phyloP scores from a whole-genome alignment of 257 asterid genomes.

The Dorcoceras hygrometricum region DNA sequence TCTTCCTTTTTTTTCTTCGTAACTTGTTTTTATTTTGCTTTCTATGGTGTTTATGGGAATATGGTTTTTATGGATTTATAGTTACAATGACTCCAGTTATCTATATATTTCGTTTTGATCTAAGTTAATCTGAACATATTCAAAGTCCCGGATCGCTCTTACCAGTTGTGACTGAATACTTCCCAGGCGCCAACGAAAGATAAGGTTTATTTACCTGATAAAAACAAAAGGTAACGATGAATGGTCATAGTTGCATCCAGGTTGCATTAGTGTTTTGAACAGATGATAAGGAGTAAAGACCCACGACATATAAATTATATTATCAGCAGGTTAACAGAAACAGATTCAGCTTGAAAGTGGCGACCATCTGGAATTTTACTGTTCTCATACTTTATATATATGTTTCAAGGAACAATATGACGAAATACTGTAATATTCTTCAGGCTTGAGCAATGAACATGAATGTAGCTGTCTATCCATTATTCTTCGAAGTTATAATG shows the following conservation, averaged over 20 bases:
- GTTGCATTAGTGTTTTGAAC: conserved; percentile 2
- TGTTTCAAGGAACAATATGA: background rate
- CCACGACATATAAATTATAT: background rate
- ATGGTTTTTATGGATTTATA: too few relatives aligned
- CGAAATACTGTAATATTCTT: background rate
- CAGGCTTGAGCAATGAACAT: background rate
- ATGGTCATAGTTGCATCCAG: conserved; percentile 14
- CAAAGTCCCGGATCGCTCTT: too few relatives aligned
- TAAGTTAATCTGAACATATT: too few relatives aligned
- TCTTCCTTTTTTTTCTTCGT: too few relatives aligned
- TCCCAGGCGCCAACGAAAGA: conserved; percentile 95
- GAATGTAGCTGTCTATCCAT: background rate
- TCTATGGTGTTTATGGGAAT: too few relatives aligned
- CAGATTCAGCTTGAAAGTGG: background rate
- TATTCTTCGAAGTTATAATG: background rate
- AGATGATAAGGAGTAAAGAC: conserved; percentile 8
- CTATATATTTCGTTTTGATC: too few relatives aligned
- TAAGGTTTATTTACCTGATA: conserved; percentile 88
- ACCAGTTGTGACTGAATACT: conserved; percentile 70
- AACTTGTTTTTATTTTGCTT: too few relatives aligned
- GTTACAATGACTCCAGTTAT: too few relatives aligned
- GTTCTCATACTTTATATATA: background rate
- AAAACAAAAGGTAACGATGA: background rate
- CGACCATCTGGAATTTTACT: conserved; percentile 3
- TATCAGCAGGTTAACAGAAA: background rate